Evolutionary conservation across 2,329 filamentous ascomycete genomes (phyloP), one percentile per base, ranked within the genome.

Genomic region (Neonectria hederae): DNA sequence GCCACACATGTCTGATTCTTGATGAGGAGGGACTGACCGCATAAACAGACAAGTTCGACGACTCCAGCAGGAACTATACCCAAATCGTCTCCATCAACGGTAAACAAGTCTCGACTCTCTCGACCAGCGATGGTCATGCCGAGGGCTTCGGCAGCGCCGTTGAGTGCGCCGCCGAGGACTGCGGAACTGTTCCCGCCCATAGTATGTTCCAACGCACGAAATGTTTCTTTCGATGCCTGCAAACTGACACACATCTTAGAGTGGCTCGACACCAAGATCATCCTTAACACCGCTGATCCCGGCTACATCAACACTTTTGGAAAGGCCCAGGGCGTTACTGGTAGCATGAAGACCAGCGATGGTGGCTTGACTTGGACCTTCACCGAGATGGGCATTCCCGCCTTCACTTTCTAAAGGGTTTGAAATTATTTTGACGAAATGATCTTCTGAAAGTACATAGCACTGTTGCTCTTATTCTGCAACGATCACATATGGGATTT

Each of bases 121-220:
- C 82, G 2, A 84, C 83, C 52, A 79, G 75, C 56, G 78, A 79
- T 62, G 81, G 77, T 24, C 69, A 80, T 8, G 81, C 81, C 4
- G 68, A 77, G 73, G 80, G 81, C 66, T 83, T 80, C 76, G 81
- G 80, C 2, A 80, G 77, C 42, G 76, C 81, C 0, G 78, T 83
- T 19, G 87, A 91, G 75, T 88, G 87, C 76, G 92, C 89, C 59
- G 90, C 89, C 76, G 90, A 94, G 78, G 90, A 92, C 82, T 94
- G 92, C 83, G 92, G 92, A 69, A 72, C 67, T 2, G 58, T 75
- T 21, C 55, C 55, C 30, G 70, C 70, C 42, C 68, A 72, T 24
- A 59, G 70, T 72, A 66, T 59, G 69, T 54, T 14, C 3, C 2
- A 0, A 3, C 3, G 14, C 14, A 5, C 2, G 1, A 14, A 3